Base-by-base conservation (phyloP, 768 basidiomycete genomes). In the Scleroderma bovista region DNA sequence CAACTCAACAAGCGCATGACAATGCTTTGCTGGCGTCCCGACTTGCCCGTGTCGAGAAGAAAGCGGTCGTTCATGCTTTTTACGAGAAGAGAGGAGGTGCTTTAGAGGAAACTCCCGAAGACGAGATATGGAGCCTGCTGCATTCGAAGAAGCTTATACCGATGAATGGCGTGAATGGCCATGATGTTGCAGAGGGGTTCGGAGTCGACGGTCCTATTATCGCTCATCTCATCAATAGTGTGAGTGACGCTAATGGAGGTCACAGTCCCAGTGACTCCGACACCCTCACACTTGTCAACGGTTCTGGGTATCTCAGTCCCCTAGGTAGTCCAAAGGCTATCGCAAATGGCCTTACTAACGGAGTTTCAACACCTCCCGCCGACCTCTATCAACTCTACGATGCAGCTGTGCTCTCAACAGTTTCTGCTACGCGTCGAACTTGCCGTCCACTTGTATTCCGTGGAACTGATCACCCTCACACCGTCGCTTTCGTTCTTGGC, bases 31-130 rank as follows among this genome's bases (percentile, higher is more conserved):
- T 98, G 16, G 91, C 92, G 13, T 83, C 89, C 45, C 80, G 84
- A 38, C 69, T 97, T 44, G 90, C 95, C 0, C 76, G 76, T 33
- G 65, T 75, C 7, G 81, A 87, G 58, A 73, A 74, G 48, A 86
- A 80, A 57, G 83, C 85, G 6, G 89, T 95, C n/a, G 73, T 96
- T 22, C 95, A 97, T 63, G 83, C 78, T 13, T 96, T 93, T 68
- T 83, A 86, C 58, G 61, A 72, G 8, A 68, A 61, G 2, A 64
- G 64, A 2, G 63, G 69, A 19, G 72, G 75, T 23, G 55, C 62
- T 6, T 61, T 79, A 11, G 68, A 74, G 17, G 77, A 84, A 55
- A 69, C 88, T 13, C 57, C 76, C 9, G 83, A 83, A 53, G 81
- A 81, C 23, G 69, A 78, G 34, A 71, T 88, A 8, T 72, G 73